These are phyloP conservation scores for Trametes polyzona DNA, from an alignment of 1,284 basidiomycete species.

Conservation along the genomic window DNA sequence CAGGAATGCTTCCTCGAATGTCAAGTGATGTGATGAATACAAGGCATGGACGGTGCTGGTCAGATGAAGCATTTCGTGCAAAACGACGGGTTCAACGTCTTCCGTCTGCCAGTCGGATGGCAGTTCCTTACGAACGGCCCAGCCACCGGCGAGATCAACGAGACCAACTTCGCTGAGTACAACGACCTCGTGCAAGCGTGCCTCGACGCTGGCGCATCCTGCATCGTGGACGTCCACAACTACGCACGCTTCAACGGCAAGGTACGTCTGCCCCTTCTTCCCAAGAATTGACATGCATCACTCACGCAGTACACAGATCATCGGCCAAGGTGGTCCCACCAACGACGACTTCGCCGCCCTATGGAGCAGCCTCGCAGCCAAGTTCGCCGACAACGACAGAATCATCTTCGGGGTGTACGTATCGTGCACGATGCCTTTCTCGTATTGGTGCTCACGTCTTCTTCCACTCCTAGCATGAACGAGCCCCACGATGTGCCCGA, in stretches of 20 bases:
- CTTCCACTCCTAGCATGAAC: slow-evolving; percentile 47
- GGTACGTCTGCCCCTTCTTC: slow-evolving; percentile 31
- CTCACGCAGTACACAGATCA: slow-evolving; percentile 40
- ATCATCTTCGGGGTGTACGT: slow-evolving; percentile 60
- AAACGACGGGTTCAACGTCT: slow-evolving; percentile 52
- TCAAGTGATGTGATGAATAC: slow-evolving; percentile 13
- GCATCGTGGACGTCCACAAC: slow-evolving; percentile 63
- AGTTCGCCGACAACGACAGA: slow-evolving; percentile 51
- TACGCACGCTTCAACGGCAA: slow-evolving; percentile 55
- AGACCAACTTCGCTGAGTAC: slow-evolving; percentile 51
- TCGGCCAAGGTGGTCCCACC: slow-evolving; percentile 64
- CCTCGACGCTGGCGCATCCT: slow-evolving; percentile 46
- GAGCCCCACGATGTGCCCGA: slow-evolving; percentile 56
- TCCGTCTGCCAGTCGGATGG: slow-evolving; percentile 60
- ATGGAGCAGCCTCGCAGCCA: slow-evolving; percentile 56
- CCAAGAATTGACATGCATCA: neutral
- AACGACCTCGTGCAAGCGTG: slow-evolving; percentile 54
- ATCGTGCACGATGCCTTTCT: neutral
- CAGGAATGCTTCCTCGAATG: neutral
- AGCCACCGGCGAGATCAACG: slow-evolving; percentile 47
- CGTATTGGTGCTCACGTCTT: neutral
- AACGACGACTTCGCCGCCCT: slow-evolving; percentile 57
- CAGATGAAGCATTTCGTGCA: slow-evolving; percentile 63
- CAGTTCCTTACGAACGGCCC: slow-evolving; percentile 53
- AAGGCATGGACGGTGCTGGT: slow-evolving; percentile 43